phyloP scores from a whole-genome alignment of 768 basidiomycete species.

The Suillus paluster region DNA sequence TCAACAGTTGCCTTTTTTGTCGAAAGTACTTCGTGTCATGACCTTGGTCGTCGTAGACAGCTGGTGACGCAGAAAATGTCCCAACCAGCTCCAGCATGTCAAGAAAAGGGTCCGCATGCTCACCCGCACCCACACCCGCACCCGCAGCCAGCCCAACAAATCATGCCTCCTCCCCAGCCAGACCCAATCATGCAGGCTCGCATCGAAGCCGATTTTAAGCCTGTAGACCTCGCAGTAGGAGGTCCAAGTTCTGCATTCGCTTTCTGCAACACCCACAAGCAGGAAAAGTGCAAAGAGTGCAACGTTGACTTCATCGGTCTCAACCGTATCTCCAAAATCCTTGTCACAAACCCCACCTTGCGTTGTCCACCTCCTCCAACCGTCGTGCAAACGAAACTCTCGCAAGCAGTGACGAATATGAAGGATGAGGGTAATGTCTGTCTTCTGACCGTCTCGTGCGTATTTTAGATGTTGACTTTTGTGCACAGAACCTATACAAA shows the following conservation, averaged over 20 bases:
- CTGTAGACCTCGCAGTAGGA: slow-evolving; percentile 57
- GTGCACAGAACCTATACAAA: slow-evolving; percentile 76
- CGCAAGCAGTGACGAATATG: slow-evolving; percentile 71
- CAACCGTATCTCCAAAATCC: slow-evolving; percentile 76
- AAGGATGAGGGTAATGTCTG: slow-evolving; percentile 95
- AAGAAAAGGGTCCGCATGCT: slow-evolving; percentile 39
- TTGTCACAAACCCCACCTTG: slow-evolving; percentile 70
- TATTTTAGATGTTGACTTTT: slow-evolving; percentile 28
- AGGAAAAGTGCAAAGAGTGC: slow-evolving; percentile 77
- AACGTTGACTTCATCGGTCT: slow-evolving; percentile 72
- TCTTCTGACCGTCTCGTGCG: slow-evolving; percentile 11
- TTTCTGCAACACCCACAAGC: slow-evolving; percentile 68
- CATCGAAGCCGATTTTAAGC: slow-evolving; percentile 74
- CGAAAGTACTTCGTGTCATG: too few species aligned
- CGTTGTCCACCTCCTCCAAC: slow-evolving; percentile 82
- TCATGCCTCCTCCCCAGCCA: slow-evolving; percentile 49
- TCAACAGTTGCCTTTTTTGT: not conserved
- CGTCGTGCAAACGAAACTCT: slow-evolving; percentile 74
- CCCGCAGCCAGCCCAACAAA: slow-evolving; percentile 42
- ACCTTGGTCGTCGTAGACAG: not conserved
- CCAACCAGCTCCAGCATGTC: slow-evolving; percentile 60
- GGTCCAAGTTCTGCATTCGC: slow-evolving; percentile 57
- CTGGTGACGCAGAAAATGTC: slow-evolving; percentile 48
- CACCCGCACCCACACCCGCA: slow-evolving; percentile 46
- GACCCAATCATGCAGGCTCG: slow-evolving; percentile 77